Percentiles rank a stretch among this genome's conserved stretches.
phyloP scores from a whole-genome alignment of 495 filamentous ascomycete species.

The Aspergillus taichungensis region DNA sequence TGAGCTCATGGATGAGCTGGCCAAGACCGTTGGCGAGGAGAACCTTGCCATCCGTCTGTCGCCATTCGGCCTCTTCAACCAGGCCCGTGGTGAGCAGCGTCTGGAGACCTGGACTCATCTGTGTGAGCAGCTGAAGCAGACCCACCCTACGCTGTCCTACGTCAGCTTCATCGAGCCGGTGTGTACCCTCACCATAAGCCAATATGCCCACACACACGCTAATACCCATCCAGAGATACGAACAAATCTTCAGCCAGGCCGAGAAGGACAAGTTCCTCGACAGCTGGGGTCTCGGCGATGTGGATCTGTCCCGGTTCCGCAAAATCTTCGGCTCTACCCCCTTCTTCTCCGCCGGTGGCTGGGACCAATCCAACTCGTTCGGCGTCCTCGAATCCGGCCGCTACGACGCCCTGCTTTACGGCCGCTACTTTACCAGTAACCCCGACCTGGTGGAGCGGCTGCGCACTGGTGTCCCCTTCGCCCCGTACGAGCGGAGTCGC shows the following conservation, averaged over 20 bases:
- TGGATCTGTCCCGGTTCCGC: conserved; percentile 31
- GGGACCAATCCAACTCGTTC: conserved; percentile 39
- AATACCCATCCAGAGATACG: conserved; percentile 28
- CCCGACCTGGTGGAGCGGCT: conserved; percentile 16
- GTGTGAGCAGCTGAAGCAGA: conserved; percentile 40
- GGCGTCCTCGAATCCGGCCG: conserved; percentile 32
- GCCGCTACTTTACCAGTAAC: conserved; percentile 17
- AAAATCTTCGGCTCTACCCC: conserved; percentile 39
- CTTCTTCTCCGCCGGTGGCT: conserved; percentile 41
- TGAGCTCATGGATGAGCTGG: conserved; percentile 30
- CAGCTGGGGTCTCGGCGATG: conserved; percentile 33
- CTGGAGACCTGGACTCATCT: conserved; percentile 44
- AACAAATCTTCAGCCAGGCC: conserved; percentile 36
- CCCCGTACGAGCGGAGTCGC: conserved; percentile 12
- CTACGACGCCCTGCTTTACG: conserved; percentile 28
- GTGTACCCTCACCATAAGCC: conserved; percentile 2
- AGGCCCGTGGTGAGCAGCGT: conserved; percentile 35
- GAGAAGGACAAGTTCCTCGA: conserved; percentile 38
- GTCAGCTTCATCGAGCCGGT: conserved; percentile 47
- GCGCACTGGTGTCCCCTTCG: conserved; percentile 6
- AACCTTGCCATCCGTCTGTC: conserved; percentile 21
- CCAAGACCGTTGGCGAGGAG: conserved; percentile 19
- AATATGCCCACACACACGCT: neutral
- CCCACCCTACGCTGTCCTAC: conserved; percentile 37
- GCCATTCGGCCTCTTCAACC: conserved; percentile 44